Percentiles rank a stretch among this genome's conserved stretches.
Conservation (phyloP, 176 grass and related monocot species). For the Avena sativa region DNA sequence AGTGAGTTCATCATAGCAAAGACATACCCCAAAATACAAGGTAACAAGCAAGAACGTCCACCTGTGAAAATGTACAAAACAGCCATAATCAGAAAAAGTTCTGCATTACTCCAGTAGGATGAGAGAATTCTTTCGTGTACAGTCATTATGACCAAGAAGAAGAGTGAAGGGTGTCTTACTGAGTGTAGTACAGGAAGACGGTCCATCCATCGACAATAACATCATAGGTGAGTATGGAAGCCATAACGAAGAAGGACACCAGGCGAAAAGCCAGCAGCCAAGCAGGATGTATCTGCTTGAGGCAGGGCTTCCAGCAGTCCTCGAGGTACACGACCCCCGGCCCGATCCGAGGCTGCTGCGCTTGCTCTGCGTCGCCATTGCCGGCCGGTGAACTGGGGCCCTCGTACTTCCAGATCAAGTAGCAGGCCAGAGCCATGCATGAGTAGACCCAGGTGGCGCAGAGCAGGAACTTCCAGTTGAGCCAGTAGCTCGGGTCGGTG, state of each 20-base stretch:
- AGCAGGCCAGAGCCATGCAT: conserved; percentile 48
- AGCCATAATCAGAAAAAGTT: conserved; percentile 24
- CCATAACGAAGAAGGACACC: conserved; percentile 55
- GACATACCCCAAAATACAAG: conserved; percentile 86
- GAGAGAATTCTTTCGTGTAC: too few species aligned
- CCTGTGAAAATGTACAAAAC: conserved; percentile 51
- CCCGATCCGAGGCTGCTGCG: neutral
- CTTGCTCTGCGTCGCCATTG: conserved; percentile 33
- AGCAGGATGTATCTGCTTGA: conserved; percentile 66
- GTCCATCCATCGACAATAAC: conserved; percentile 53
- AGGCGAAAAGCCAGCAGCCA: conserved; percentile 76
- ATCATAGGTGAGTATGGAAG: conserved; percentile 52
- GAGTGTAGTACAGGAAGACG: conserved; percentile 78
- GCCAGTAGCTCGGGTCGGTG: conserved; percentile 57
- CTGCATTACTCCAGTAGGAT: neutral
- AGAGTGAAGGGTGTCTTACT: conserved; percentile 57
- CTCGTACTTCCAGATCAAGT: conserved; percentile 67
- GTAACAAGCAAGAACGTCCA: conserved; percentile 91
- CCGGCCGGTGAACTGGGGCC: neutral
- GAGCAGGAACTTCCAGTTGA: conserved; percentile 67
- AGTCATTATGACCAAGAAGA: neutral
- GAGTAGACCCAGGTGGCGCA: conserved; percentile 58
- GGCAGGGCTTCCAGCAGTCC: conserved; percentile 75
- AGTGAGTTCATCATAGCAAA: conserved; percentile 6
- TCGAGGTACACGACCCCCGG: conserved; percentile 60